phyloP scores from a whole-genome alignment of 2,329 filamentous ascomycete species.

The Trematosphaeria pertusa region DNA sequence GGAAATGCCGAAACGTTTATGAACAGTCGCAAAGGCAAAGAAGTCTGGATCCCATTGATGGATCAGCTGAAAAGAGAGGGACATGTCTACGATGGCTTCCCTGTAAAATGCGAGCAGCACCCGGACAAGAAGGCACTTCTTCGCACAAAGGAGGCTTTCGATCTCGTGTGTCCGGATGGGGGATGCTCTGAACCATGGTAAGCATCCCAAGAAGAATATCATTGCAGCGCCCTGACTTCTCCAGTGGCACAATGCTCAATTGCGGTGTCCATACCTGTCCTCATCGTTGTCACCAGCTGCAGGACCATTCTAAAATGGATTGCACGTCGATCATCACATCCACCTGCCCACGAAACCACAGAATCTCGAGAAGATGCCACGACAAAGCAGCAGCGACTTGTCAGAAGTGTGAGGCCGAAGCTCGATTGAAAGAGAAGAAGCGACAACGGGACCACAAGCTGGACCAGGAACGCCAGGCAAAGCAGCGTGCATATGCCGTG shows the following conservation, averaged over 20 bases:
- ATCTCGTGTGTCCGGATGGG: conserved; percentile 69
- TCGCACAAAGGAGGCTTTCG: conserved; percentile 63
- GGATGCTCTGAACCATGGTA: conserved; percentile 72
- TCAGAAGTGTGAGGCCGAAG: conserved; percentile 60
- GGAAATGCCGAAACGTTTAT: conserved; percentile 74
- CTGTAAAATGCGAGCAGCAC: conserved; percentile 45
- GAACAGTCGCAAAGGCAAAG: conserved; percentile 62
- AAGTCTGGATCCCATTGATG: conserved; percentile 66
- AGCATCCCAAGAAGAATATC: too few species aligned
- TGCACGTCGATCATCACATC: conserved; percentile 54
- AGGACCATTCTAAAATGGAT: conserved; percentile 64
- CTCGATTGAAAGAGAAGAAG: conserved; percentile 53
- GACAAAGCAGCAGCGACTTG: conserved; percentile 52
- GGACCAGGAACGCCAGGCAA: conserved; percentile 56
- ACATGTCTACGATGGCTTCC: conserved; percentile 52
- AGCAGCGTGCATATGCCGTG: conserved; percentile 54
- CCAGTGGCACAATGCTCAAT: conserved; percentile 57
- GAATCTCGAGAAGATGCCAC: conserved; percentile 56
- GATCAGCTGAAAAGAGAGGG: conserved; percentile 59
- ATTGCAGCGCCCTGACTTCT: too few species aligned
- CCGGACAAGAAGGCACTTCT: conserved; percentile 54
- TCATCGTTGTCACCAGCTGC: conserved; percentile 66
- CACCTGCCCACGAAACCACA: conserved; percentile 63
- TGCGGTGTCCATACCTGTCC: conserved; percentile 68
- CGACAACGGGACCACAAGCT: conserved; percentile 58